Base-by-base conservation (phyloP, 495 filamentous ascomycete genomes). In the Choiromyces venosus region DNA sequence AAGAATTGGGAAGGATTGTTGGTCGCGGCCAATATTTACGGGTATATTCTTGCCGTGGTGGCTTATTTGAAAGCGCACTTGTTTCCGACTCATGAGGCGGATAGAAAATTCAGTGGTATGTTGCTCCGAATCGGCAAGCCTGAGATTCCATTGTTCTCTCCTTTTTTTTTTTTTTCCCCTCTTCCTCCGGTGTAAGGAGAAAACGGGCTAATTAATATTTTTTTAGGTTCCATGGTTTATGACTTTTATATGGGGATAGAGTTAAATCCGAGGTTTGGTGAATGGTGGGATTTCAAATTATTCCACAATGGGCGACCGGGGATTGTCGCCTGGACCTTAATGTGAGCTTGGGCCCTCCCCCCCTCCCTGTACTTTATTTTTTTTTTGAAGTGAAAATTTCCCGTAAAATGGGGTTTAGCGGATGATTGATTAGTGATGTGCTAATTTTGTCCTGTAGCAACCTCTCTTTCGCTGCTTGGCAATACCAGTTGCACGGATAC, bases 281-380 rank as follows among this genome's bases (percentile, higher is more conserved):
- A 81, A 46, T 74, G 80, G 68, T 87, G 82, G 75, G 85, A 87
- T 71, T 83, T 86, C 76, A 87, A 87, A 74, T 79, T 86, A 21
- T 86, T 86, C 78, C 83, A 83, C 42, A 87, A 86, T 72, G 84
- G 85, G 35, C 81, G 85, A n/a, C 81, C 83, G 0, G 85, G 85
- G 72, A 83, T 85, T 75, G 81, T 82, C 56, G 76, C 80, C 33
- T 85, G 83, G 83, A 82, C 82, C 18, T 74, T 85, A 42, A 83
- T 85, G 82, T 84, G 70, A 77, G 81, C 73, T 65, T 42, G 10
- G 37, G 10, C 29, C 10, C 36, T 37, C 25, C 12, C 25, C n/a
- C 52, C 52, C 52, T 29, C n/a, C 52, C 52, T 29, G 9, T 16
- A 4, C 52, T 35, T 29, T 0, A 39, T 72, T 69, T 72, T 72